These are phyloP conservation scores for Ettlia oleoabundans DNA, from an alignment of 139 green algal species.

Conservation along the genomic window DNA sequence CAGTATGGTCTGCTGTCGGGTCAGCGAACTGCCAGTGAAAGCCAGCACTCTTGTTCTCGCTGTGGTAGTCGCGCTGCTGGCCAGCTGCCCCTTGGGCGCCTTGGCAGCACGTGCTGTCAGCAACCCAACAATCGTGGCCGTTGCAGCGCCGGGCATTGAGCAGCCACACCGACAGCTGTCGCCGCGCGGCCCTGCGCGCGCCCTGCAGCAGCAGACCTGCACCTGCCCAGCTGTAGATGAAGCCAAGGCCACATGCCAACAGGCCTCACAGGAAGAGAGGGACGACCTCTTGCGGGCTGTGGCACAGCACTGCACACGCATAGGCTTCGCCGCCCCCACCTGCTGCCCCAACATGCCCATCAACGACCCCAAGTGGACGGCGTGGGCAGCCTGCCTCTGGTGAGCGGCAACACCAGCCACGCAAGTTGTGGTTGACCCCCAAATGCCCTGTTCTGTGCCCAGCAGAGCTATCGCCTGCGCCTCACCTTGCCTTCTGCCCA, in stretches of 20 bases:
- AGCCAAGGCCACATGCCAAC: not conserved
- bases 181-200: not conserved
- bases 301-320: not conserved
- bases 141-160: no score
- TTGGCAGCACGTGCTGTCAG: not conserved
- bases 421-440: no score
- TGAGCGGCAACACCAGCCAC: no score
- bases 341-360: slow-evolving; percentile 19
- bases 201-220: not conserved
- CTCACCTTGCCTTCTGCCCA: no score
- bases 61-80: not conserved
- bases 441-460: no score
- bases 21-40: no score
- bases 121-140: no score
- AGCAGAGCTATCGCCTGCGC: no score
- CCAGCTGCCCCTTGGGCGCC: not conserved
- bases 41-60: not conserved
- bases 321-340: not conserved
- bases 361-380: slow-evolving; percentile 13
- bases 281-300: not conserved
- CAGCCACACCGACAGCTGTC: no score
- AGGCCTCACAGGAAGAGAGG: not conserved
- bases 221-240: not conserved
- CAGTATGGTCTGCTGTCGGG: no score
- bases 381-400: slow-evolving; percentile 25